phyloP scores from a whole-genome alignment of 1,139 yeast species.

The Geotrichum restrictum region DNA sequence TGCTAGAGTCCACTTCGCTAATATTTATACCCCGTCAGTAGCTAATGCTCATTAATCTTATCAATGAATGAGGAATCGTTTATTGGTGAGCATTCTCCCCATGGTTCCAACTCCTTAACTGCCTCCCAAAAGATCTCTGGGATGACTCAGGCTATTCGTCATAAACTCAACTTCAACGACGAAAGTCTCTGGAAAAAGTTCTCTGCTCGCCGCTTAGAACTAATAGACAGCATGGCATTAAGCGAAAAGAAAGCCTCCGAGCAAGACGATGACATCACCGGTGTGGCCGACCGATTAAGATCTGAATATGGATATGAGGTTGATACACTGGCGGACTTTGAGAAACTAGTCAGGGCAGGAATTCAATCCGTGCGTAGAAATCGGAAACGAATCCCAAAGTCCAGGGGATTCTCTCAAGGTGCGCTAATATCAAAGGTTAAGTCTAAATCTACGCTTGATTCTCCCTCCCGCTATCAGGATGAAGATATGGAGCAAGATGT shows the following conservation, averaged over 20 bases:
- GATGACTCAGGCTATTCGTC: constrained; percentile 74
- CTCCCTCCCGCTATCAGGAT: neutral
- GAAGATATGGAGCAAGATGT: constrained; percentile 1
- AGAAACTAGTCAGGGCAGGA: constrained; percentile 86
- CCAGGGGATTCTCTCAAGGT: constrained; percentile 17
- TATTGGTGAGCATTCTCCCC: constrained; percentile 12
- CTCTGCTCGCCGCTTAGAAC: constrained; percentile 79
- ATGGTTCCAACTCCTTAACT: neutral
- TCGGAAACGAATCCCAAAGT: constrained; percentile 50
- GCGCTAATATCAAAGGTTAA: constrained; percentile 1
- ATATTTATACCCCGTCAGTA: neutral
- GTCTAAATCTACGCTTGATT: neutral
- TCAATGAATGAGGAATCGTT: constrained; percentile 9
- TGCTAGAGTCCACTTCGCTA: neutral
- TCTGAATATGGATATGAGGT: constrained; percentile 68
- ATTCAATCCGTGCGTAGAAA: constrained; percentile 75
- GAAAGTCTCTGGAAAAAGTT: constrained; percentile 84
- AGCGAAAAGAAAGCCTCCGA: constrained; percentile 84
- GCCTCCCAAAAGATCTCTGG: constrained; percentile 41
- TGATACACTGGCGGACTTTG: constrained; percentile 65
- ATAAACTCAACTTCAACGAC: constrained; percentile 69
- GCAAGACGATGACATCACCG: constrained; percentile 74
- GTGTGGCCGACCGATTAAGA: constrained; percentile 72
- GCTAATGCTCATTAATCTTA: neutral
- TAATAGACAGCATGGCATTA: constrained; percentile 75